Percentiles rank a stretch among this genome's conserved stretches.
Evolutionary conservation across 495 filamentous ascomycete genomes (phyloP).

Genomic region (Penicillium ochrochloron): DNA sequence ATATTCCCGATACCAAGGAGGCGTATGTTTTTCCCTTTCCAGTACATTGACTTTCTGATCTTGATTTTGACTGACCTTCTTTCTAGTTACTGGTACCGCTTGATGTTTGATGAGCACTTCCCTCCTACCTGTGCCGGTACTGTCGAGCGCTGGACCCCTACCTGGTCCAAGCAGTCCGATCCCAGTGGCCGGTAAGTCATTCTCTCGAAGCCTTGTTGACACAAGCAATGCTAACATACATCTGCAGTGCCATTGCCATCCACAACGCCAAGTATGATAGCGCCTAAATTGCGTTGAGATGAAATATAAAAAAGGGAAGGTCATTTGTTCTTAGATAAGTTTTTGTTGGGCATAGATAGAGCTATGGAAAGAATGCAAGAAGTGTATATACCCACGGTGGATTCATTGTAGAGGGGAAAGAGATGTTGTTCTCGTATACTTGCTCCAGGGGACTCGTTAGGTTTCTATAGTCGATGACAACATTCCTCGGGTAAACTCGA

Average conservation of each 20-base stretch:
- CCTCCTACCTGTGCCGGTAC: slow-evolving; percentile 87
- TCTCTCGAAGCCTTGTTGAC: neutral
- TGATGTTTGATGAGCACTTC: slow-evolving; percentile 99
- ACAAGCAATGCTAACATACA: slow-evolving; percentile 24
- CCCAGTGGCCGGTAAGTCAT: slow-evolving; percentile 83
- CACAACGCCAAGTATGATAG: slow-evolving; percentile 71
- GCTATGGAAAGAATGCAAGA: slow-evolving; percentile 10
- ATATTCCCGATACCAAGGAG: slow-evolving; percentile 95
- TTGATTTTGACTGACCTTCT: slow-evolving; percentile 33
- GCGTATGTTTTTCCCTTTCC: slow-evolving; percentile 61
- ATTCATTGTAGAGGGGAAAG: neutral
- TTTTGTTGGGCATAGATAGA: slow-evolving; percentile 11
- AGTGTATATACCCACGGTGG: slow-evolving; percentile 7
- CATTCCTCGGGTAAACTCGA: slow-evolving; percentile 6
- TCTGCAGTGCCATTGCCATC: slow-evolving; percentile 66
- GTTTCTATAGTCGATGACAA: too few relatives aligned
- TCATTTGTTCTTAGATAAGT: slow-evolving; percentile 5
- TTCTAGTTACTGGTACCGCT: slow-evolving; percentile 88
- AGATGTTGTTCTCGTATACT: neutral
- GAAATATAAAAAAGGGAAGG: slow-evolving; percentile 17
- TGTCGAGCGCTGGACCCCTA: slow-evolving; percentile 97
- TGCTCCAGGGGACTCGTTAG: too few relatives aligned
- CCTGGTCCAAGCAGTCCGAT: slow-evolving; percentile 94
- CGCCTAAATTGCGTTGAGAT: slow-evolving; percentile 32
- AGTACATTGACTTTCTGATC: neutral